Percentiles rank a stretch among this genome's conserved stretches.
These are phyloP conservation scores for Trametes versicolor DNA, from an alignment of 1,284 basidiomycete species.

Conservation along the genomic window DNA sequence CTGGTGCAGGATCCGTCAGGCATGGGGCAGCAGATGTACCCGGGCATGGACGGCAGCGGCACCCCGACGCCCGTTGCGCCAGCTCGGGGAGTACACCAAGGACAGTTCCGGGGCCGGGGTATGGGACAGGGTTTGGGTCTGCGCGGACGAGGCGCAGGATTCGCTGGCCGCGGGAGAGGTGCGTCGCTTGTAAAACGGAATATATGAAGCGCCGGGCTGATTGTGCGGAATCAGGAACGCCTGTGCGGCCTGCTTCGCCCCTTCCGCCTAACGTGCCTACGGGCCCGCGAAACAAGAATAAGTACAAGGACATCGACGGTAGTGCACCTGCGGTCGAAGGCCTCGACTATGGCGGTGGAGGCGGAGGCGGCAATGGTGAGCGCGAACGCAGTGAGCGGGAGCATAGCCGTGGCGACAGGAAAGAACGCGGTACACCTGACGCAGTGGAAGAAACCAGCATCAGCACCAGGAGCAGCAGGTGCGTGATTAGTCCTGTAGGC, in stretches of 20 bases:
- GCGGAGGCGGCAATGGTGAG: slow-evolving; percentile 48
- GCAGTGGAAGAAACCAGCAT: slow-evolving; percentile 34
- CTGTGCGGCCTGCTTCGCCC: slow-evolving; percentile 79
- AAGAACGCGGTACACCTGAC: slow-evolving; percentile 38
- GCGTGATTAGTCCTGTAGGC: slow-evolving; percentile 20
- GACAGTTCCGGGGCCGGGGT: slow-evolving; percentile 66
- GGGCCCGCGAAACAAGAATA: slow-evolving; percentile 85
- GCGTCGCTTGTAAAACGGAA: slow-evolving; percentile 28
- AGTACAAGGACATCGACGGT: slow-evolving; percentile 86
- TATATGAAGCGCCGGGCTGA: neutral
- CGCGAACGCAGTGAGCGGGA: slow-evolving; percentile 26
- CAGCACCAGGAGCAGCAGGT: slow-evolving; percentile 44
- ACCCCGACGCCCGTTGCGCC: slow-evolving; percentile 47
- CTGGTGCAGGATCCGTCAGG: slow-evolving; percentile 43
- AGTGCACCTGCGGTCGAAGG: slow-evolving; percentile 84
- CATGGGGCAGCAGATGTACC: slow-evolving; percentile 67
- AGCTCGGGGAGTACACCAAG: slow-evolving; percentile 55
- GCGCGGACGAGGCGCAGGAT: slow-evolving; percentile 46
- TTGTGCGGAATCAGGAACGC: slow-evolving; percentile 39
- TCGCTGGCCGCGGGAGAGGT: slow-evolving; percentile 50
- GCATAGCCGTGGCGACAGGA: slow-evolving; percentile 29
- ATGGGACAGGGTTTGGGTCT: slow-evolving; percentile 46
- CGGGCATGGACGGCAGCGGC: slow-evolving; percentile 56
- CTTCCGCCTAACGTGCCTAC: slow-evolving; percentile 86
- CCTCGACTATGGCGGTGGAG: slow-evolving; percentile 74